Evolutionary conservation across 352 stramenopile genomes (phyloP), one percentile per base, ranked within the genome.

Genomic region (Aphanomyces astaci): DNA sequence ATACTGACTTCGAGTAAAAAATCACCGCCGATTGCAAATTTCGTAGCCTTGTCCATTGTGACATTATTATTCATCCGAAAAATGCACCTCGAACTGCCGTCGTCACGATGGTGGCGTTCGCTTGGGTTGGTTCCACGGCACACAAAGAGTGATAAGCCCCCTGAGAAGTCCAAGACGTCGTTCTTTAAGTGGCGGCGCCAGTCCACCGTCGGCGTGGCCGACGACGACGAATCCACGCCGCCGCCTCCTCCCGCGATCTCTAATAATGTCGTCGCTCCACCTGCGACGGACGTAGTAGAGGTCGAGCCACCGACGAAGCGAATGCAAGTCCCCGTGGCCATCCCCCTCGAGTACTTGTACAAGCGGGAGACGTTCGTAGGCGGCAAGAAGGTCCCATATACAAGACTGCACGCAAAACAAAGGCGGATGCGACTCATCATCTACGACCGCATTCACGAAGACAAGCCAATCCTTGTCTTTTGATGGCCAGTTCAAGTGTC

Each of bases 401-500:
- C 56, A 10, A 24, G 56, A 4, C 56, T 54, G 1, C 56, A 65
- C 10, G 24, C 56, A 0, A 65, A 53, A 25, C 36, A 54, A 31
- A 9, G 31, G 11, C 56, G 56, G n/a, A 32, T 32, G 7, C 56
- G 56, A 3, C 19, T 65, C 17, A 65, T 65, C n/a, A 46, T 65
- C 10, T 65, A 53, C 56, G 56, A 65, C 5, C 56, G 56, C 40
- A 65, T 65, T 22, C 39, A 51, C 56, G 56, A 65, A 65, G 56
- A 65, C 39, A 46, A 48, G 19, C 17, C 56, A 22, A 36, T 65
- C 56, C 15, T n/a, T 46, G 53, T 46, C 10, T 31, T 43, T 19
- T 43, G 31, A 62, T 28, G 28, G 17, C 17, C 19, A 2, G 51
- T 31, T 36, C 17, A 59, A 3, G 10, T 59, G n/a, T n/a, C n/a